Base-by-base conservation (phyloP, 2,329 filamentous ascomycete species). In the Hymenoscyphus fraxineus region DNA sequence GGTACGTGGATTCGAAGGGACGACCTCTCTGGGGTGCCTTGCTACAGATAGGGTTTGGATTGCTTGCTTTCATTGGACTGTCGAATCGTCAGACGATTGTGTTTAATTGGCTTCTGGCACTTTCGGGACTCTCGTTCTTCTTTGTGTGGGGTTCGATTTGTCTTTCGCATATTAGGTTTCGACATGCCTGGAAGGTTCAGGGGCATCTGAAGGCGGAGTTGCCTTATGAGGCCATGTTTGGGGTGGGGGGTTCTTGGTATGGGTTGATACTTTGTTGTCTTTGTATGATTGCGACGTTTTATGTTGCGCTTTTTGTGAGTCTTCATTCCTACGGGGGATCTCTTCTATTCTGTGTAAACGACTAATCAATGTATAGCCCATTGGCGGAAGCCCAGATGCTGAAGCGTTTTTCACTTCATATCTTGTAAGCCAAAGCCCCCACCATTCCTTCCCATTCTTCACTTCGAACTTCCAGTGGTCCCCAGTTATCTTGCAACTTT, bases 121-220 rank as follows among this genome's bases (percentile, higher is more conserved):
- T 93, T 27, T 90, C 88, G 0, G 89, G 88, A 59, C 83, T 92
- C 13, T 85, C 86, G 0, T 88, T 85, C 67, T 85, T 93, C 74
- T 90, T 92, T 76, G 88, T 88, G 39, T 93, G 89, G 89, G 86
- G 83, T 47, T 87, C 82, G 63, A 86, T 88, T 73, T 88, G 85
- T 75, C 75, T 86, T 1, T 80, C 85, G 0, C 85, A 88, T 73
- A 88, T 88, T 74, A 84, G 86, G 60, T 88, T 88, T 82, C 83
- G 86, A 66, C 74, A 80, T 60, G 85, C 81, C 31, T 88, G 86
- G 86, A 80, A 81, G 68, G 74, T 78, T 9, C 84, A 88, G 71
- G 86, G 85, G 62, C 83, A 83, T 69, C 72, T 73, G 61, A 73
- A 81, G 32, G 75, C 77, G 35, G 76, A 80, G 70, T 78, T 83